Conservation (phyloP, 306 rosid genomes). For the Erythrophleum fordii region DNA sequence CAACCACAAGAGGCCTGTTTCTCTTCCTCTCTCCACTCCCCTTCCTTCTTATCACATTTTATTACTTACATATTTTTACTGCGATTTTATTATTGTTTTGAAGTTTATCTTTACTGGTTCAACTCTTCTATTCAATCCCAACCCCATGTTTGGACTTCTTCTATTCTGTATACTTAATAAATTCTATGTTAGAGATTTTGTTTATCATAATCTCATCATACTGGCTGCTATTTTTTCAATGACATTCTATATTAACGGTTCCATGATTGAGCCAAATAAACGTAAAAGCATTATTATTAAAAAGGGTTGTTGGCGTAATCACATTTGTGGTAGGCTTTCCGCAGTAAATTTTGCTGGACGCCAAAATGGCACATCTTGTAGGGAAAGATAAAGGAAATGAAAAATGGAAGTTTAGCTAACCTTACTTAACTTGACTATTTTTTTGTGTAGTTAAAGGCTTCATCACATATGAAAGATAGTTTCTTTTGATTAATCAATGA, state of each 20-base stretch:
- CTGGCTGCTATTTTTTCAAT: too few relatives aligned
- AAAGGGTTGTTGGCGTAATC: neutral
- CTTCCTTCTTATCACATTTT: constrained; percentile 12
- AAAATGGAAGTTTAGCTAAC: neutral
- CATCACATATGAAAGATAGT: neutral
- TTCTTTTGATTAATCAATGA: neutral
- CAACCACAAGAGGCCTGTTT: constrained; percentile 35
- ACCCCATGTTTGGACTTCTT: neutral
- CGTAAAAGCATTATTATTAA: too few relatives aligned
- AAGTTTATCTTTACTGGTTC: neutral
- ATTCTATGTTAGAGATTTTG: too few relatives aligned
- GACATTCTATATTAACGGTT: too few relatives aligned
- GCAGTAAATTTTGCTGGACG: neutral
- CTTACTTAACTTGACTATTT: neutral
- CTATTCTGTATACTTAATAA: too few relatives aligned
- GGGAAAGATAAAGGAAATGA: neutral
- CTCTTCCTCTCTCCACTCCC: constrained; percentile 25
- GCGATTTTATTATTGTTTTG: neutral
- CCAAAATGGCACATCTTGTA: neutral
- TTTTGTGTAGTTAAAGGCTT: neutral
- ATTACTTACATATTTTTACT: neutral
- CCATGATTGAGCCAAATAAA: too few relatives aligned
- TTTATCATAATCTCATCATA: too few relatives aligned
- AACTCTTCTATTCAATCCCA: neutral
- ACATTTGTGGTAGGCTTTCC: neutral